These are phyloP conservation scores for Pythium aristosporum DNA, from an alignment of 352 stramenopile species.

Conservation along the genomic window DNA sequence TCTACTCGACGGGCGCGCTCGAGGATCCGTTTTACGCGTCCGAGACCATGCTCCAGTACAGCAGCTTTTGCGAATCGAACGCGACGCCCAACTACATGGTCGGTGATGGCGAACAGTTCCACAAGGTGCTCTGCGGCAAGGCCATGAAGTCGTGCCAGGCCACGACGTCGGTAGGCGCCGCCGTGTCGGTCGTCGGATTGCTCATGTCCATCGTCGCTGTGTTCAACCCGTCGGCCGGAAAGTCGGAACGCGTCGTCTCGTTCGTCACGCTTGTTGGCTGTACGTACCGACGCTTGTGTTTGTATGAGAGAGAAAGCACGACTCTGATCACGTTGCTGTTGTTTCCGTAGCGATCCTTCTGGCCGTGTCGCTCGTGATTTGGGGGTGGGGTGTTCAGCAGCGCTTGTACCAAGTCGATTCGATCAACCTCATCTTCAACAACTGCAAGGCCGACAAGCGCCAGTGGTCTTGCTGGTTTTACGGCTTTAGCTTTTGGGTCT, in stretches of 20 bases:
- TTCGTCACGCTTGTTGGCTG: conserved; percentile 81
- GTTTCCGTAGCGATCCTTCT: conserved; percentile 55
- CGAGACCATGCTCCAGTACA: conserved; percentile 74
- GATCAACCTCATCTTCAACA: conserved; percentile 73
- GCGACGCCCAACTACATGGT: conserved; percentile 83
- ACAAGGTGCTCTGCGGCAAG: conserved; percentile 67
- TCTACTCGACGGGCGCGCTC: conserved; percentile 76
- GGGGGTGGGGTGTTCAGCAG: conserved; percentile 75
- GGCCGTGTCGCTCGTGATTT: conserved; percentile 74
- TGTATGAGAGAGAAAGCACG: background rate
- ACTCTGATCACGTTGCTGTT: conserved; percentile 4
- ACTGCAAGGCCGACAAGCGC: conserved; percentile 62
- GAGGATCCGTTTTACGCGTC: conserved; percentile 81
- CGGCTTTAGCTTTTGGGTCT: conserved; percentile 85
- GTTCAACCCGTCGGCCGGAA: conserved; percentile 74
- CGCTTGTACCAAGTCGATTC: conserved; percentile 78
- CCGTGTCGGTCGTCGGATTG: conserved; percentile 57
- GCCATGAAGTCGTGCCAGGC: conserved; percentile 69
- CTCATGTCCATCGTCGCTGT: conserved; percentile 68
- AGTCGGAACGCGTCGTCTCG: conserved; percentile 70
- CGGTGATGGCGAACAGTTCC: conserved; percentile 71
- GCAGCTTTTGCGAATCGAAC: conserved; percentile 55
- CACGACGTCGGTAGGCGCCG: conserved; percentile 58
- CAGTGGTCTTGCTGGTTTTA: conserved; percentile 88
- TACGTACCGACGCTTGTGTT: conserved; percentile 31